Evolutionary conservation across 495 filamentous ascomycete species (phyloP).

Genomic region (Podospora fimiseda): DNA sequence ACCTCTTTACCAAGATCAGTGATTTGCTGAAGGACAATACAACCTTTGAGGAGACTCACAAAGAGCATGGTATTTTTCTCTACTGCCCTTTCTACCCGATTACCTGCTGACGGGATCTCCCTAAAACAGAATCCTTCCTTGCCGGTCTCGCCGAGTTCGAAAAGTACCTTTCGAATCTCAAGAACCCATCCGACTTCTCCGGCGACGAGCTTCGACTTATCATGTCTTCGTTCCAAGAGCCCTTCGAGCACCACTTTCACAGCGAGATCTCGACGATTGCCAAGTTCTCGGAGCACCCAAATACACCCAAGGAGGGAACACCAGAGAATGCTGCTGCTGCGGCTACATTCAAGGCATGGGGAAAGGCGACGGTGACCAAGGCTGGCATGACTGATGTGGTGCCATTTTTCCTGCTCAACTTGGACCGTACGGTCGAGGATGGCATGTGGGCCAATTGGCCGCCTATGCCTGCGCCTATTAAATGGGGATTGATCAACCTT

Average conservation of each 20-base stretch:
- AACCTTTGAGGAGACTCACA: constrained; percentile 41
- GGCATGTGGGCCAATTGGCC: constrained; percentile 48
- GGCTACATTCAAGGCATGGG: constrained; percentile 39
- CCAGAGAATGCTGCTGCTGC: constrained; percentile 23
- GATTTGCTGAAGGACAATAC: constrained; percentile 39
- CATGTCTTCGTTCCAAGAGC: constrained; percentile 41
- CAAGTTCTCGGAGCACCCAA: constrained; percentile 37
- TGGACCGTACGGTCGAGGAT: constrained; percentile 49
- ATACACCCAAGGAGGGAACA: constrained; percentile 37
- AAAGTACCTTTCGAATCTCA: constrained; percentile 38
- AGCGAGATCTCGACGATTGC: constrained; percentile 49
- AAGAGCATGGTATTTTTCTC: constrained; percentile 41
- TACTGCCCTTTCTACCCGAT: not conserved
- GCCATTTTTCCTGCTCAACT: constrained; percentile 52
- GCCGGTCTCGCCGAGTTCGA: constrained; percentile 41
- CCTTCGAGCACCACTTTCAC: constrained; percentile 48
- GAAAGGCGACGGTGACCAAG: constrained; percentile 45
- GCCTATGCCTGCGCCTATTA: constrained; percentile 42
- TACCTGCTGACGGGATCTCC: not conserved
- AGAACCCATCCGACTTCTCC: constrained; percentile 33
- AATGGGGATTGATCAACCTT: constrained; percentile 42
- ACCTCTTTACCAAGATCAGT: constrained; percentile 48
- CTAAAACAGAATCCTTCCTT: constrained; percentile 40
- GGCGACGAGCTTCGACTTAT: constrained; percentile 38
- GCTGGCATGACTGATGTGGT: constrained; percentile 45